Conservation (phyloP, 306 rosid genomes). For the Trichosanthes cucumerina region DNA sequence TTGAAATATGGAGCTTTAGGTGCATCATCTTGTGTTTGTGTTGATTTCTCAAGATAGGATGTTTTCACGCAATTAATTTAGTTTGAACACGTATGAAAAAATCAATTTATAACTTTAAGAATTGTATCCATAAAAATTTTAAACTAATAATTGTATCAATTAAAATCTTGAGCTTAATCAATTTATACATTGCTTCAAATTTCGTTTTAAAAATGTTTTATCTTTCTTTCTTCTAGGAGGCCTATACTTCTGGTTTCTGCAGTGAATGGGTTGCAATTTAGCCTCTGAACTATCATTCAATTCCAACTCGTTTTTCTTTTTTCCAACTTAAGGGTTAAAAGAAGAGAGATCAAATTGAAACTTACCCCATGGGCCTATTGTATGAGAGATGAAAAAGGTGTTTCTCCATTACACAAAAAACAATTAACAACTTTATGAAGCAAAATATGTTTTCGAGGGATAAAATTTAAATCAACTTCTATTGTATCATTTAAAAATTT, state of each 20-base stretch:
- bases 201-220: too few species aligned
- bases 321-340: neutral
- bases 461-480: constrained; percentile 2
- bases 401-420: neutral
- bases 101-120: neutral
- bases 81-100: neutral
- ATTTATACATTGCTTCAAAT: too few species aligned
- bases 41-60: neutral
- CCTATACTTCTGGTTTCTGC: too few species aligned
- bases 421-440: neutral
- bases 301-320: too few species aligned
- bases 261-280: too few species aligned
- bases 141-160: too few species aligned
- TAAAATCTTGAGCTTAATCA: too few species aligned
- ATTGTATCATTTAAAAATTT: too few species aligned
- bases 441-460: neutral
- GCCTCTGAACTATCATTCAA: too few species aligned
- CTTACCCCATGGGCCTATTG: neutral
- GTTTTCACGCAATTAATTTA: neutral
- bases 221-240: too few species aligned
- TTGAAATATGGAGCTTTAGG: neutral
- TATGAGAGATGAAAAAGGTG: neutral
- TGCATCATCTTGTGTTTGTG: neutral
- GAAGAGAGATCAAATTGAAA: neutral
- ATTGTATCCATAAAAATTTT: too few species aligned